phyloP scores from a whole-genome alignment of 2,329 filamentous ascomycete genomes.

The Colletotrichum lentis region DNA sequence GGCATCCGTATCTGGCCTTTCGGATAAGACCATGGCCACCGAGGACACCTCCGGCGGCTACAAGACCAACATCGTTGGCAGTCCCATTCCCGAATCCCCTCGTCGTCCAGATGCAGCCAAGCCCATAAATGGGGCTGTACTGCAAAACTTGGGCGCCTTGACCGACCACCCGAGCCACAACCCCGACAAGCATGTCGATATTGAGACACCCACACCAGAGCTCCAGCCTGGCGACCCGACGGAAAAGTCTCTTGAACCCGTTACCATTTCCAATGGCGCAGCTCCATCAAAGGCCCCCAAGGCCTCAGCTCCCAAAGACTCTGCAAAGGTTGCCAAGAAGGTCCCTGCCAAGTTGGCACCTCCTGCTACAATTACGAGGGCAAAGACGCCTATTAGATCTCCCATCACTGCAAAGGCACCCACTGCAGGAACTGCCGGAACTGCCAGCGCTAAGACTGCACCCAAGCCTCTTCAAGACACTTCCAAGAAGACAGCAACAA shows the following conservation, averaged over 20 bases:
- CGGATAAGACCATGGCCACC: constrained; percentile 32
- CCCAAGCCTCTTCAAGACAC: constrained; percentile 41
- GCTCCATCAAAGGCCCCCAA: constrained; percentile 42
- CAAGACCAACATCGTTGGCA: constrained; percentile 49
- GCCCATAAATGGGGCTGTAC: constrained; percentile 40
- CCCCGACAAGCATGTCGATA: constrained; percentile 52
- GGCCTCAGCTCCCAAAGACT: constrained; percentile 30
- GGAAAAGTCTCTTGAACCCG: constrained; percentile 26
- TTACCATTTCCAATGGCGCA: constrained; percentile 39
- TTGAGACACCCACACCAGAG: constrained; percentile 49
- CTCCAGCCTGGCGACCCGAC: constrained; percentile 46
- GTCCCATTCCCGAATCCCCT: constrained; percentile 56
- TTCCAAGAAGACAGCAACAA: constrained; percentile 39
- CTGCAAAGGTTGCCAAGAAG: constrained; percentile 45
- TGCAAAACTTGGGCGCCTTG: constrained; percentile 40
- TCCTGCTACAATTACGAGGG: constrained; percentile 40
- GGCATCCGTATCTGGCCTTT: constrained; percentile 40
- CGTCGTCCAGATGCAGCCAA: constrained; percentile 42
- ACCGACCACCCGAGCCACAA: constrained; percentile 49
- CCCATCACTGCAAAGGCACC: constrained; percentile 50
- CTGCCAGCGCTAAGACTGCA: constrained; percentile 43
- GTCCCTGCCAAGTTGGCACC: constrained; percentile 43
- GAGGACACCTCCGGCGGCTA: constrained; percentile 46
- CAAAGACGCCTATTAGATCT: constrained; percentile 49
- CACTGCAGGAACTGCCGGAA: constrained; percentile 48